Base-by-base conservation (phyloP, 1,284 basidiomycete genomes). In the Mycosarcoma mackinlayi region DNA sequence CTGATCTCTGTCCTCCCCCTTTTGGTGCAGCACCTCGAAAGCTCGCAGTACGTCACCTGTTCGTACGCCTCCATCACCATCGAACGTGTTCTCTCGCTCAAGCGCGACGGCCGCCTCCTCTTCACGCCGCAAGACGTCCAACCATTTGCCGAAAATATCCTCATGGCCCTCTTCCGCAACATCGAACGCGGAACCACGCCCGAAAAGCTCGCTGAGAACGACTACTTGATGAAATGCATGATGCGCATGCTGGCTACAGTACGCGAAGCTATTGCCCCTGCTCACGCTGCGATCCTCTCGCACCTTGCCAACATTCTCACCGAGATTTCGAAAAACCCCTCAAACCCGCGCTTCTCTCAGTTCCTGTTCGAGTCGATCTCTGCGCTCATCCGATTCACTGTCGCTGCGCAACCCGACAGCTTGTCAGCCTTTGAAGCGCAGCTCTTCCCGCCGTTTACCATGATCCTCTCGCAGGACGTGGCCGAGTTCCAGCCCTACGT, bases 401-500 rank as follows among this genome's bases (percentile, higher is more conserved):
- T 89, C 34, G 89, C 88, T 1, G 88, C 58, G 5, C 38, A 88
- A 24, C 87, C 89, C 0, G 79, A 86, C 13, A 87, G 90, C 1
- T 83, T 97, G n/a, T 76, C 88, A 0, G 86, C 85, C 1, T 96
- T 98, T 75, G 94, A 98, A 81, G 84, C 86, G 51, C 86, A 87
- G 1, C 86, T 98, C n/a, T 85, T 84, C 80, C 90, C 89, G 0
- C 92, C 92, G 0, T 94, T 96, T 79, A 94, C 91, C 8, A 83
- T 89, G 63, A 94, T 98, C 78, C 84, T 99, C 4, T 89, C 93
- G 73, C 89, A 93, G 76, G 95, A 98, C 73, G 93, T 98, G 25
- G 90, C 81, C 93, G 95, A 98, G 85, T 98, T 97, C 82, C 91
- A 96, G 50, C 95, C 95, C 2, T 99, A 95, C 82, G 91, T 93